Percentiles rank a stretch among this genome's conserved stretches.
Evolutionary conservation across 2,329 filamentous ascomycete species (phyloP).

Genomic region (Penicillium sp.): DNA sequence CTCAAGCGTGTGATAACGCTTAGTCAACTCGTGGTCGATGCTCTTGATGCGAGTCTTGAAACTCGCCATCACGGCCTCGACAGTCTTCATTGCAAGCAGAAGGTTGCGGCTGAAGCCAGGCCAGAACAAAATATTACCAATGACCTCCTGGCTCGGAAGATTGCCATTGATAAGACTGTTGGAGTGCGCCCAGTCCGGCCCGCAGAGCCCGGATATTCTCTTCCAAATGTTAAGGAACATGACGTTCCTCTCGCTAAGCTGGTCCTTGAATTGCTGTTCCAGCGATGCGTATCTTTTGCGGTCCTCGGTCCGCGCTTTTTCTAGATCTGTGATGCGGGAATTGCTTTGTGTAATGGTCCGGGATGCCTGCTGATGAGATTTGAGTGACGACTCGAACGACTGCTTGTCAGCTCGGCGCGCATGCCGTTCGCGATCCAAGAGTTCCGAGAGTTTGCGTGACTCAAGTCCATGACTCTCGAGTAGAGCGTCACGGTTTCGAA

Average conservation of each 20-base stretch:
- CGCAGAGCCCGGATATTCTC: conserved; percentile 78
- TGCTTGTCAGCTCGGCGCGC: conserved; percentile 82
- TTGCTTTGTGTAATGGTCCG: conserved; percentile 84
- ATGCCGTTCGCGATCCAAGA: conserved; percentile 87
- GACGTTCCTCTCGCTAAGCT: conserved; percentile 85
- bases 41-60: conserved; percentile 78
- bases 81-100: conserved; percentile 77
- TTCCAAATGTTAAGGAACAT: conserved; percentile 89
- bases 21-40: conserved; percentile 86
- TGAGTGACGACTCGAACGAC: conserved; percentile 83
- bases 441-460: conserved; percentile 76
- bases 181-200: conserved; percentile 85
- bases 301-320: conserved; percentile 74
- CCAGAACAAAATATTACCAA: conserved; percentile 72
- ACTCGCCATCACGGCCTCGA: conserved; percentile 74
- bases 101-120: conserved; percentile 89
- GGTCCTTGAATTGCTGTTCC: conserved; percentile 79
- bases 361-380: conserved; percentile 82
- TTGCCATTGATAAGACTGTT: conserved; percentile 88
- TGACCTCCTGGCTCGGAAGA: conserved; percentile 78
- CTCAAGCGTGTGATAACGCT: conserved; percentile 86
- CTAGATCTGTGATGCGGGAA: conserved; percentile 79
- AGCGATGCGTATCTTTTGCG: conserved; percentile 72
- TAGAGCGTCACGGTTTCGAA: conserved; percentile 84
- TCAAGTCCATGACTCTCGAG: conserved; percentile 88